These are phyloP conservation scores for Byssochlamys sp. DNA, from an alignment of 2,329 filamentous ascomycete species.

Conservation along the genomic window DNA sequence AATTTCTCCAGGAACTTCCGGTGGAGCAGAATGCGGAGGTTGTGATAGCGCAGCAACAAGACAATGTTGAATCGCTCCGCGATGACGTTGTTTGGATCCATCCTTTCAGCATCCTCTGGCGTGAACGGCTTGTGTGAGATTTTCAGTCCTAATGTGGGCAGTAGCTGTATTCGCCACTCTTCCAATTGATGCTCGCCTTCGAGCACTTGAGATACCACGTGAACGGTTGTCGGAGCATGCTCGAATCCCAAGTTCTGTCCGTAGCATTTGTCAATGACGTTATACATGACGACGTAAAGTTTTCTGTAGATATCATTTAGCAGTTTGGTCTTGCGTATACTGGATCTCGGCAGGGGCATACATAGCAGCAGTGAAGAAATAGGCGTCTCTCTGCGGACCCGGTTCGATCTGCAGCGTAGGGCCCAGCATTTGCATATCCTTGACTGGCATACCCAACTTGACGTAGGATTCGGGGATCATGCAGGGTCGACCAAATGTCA, in stretches of 20 bases:
- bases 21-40: conserved; percentile 34
- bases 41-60: conserved; percentile 34
- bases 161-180: conserved; percentile 29
- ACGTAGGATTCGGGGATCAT: conserved; percentile 39
- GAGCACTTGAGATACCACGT: conserved; percentile 28
- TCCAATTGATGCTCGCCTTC: conserved; percentile 31
- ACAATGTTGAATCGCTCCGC: conserved; percentile 34
- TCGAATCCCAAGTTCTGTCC: conserved; percentile 37
- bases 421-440: conserved; percentile 2
- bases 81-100: conserved; percentile 5
- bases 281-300: conserved; percentile 21
- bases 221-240: conserved; percentile 11
- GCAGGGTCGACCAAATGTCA: conserved; percentile 43
- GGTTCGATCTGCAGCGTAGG: conserved; percentile 2
- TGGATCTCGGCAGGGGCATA: conserved; percentile 4
- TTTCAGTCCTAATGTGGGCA: conserved; percentile 17
- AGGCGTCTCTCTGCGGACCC: conserved; percentile 5
- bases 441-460: conserved; percentile 27
- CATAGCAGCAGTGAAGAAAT: conserved; percentile 17
- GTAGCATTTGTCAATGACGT: conserved; percentile 34
- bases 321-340: not conserved
- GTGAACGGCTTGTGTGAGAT: conserved; percentile 13
- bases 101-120: conserved; percentile 4
- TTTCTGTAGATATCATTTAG: conserved; percentile 8
- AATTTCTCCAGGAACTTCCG: conserved; percentile 33